These are phyloP conservation scores for Beauveria sp. DNA, from an alignment of 2,329 filamentous ascomycete genomes.

Conservation along the genomic window DNA sequence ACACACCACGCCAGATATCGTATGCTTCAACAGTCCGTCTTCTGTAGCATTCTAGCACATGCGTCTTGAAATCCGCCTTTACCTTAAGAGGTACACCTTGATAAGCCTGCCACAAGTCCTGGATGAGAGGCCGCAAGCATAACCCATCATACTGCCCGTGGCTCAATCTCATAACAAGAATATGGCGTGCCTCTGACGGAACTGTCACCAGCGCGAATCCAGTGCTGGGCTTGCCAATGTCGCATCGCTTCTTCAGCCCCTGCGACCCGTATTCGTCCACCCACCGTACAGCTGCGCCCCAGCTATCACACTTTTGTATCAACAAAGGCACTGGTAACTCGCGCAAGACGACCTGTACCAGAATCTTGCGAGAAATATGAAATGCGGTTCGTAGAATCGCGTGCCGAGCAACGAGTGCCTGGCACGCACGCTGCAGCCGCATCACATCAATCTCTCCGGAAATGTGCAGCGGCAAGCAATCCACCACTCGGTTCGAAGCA, in stretches of 20 bases:
- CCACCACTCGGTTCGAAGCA: not conserved
- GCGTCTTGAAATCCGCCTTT: not conserved
- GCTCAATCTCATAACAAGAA: not conserved
- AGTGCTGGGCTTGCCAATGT: not conserved
- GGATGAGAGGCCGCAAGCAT: not conserved
- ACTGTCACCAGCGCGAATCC: not conserved
- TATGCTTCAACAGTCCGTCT: not conserved
- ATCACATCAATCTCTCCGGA: not conserved
- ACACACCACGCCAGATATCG: not conserved
- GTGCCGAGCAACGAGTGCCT: not conserved
- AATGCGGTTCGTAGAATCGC: not conserved
- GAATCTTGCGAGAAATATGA: not conserved
- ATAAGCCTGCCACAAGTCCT: not conserved
- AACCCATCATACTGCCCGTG: constrained; percentile 2
- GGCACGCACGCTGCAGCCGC: not conserved
- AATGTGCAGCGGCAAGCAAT: constrained; percentile 2
- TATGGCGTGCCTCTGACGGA: not conserved
- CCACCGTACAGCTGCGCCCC: not conserved
- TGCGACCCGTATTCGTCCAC: not conserved
- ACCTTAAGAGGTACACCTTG: not conserved
- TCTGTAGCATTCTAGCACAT: not conserved
- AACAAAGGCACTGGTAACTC: not conserved
- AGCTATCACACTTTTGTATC: not conserved
- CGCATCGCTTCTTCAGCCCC: not conserved
- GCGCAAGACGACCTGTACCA: not conserved